Evolutionary conservation across 1,139 yeast genomes (phyloP).

Genomic region (Ashbya aceris): DNA sequence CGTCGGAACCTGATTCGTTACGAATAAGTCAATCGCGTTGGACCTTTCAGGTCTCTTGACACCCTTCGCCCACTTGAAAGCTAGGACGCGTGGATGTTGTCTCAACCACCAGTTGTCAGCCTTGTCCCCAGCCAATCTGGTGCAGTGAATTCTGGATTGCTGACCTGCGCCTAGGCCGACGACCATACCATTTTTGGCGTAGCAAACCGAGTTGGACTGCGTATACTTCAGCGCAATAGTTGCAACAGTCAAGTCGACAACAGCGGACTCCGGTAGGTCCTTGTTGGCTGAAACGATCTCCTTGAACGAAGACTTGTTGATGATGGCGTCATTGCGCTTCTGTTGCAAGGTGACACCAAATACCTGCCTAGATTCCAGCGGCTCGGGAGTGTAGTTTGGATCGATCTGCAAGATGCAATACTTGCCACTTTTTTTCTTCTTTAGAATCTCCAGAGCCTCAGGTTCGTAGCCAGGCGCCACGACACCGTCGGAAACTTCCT

Average conservation of each 20-base stretch:
- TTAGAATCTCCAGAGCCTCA: slow-evolving; percentile 81
- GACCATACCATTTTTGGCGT: slow-evolving; percentile 98
- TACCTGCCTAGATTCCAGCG: slow-evolving; percentile 84
- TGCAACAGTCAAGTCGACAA: slow-evolving; percentile 89
- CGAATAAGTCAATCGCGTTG: slow-evolving; percentile 90
- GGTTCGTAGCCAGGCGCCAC: slow-evolving; percentile 95
- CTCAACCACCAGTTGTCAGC: slow-evolving; percentile 99
- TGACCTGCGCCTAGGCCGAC: slow-evolving; percentile 99
- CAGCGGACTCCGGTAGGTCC: slow-evolving; percentile 81
- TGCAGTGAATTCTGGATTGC: slow-evolving; percentile 98
- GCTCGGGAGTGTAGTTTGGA: slow-evolving; percentile 81
- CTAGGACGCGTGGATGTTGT: slow-evolving; percentile 91
- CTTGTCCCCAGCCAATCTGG: slow-evolving; percentile 97
- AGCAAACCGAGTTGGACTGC: slow-evolving; percentile 95
- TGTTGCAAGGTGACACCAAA: slow-evolving; percentile 93
- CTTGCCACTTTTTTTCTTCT: slow-evolving; percentile 93
- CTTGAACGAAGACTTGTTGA: slow-evolving; percentile 78
- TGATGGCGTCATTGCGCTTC: slow-evolving; percentile 95
- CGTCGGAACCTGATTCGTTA: slow-evolving; percentile 83
- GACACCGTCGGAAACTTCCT: slow-evolving; percentile 97
- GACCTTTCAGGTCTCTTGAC: slow-evolving; percentile 98
- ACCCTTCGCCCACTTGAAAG: slow-evolving; percentile 95
- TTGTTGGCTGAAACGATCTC: slow-evolving; percentile 87
- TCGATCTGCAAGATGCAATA: slow-evolving; percentile 94
- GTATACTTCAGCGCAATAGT: slow-evolving; percentile 95